These are phyloP conservation scores for Macrocybe gigantea DNA, from an alignment of 768 basidiomycete genomes.

Conservation along the genomic window DNA sequence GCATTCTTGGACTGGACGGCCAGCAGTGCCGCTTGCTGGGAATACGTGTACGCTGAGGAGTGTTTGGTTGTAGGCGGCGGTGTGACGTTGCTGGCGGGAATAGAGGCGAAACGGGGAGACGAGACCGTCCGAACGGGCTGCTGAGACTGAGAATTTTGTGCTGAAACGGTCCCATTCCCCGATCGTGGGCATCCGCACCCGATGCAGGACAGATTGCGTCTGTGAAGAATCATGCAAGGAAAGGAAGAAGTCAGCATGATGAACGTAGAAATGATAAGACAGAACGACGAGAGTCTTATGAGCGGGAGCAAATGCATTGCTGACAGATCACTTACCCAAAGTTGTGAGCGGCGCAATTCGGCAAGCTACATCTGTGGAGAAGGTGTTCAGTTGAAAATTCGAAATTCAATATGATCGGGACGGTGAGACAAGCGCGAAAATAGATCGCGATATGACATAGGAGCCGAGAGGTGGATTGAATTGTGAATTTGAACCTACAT, in stretches of 20 bases:
- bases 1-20: constrained; percentile 25
- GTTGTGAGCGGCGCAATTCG: constrained; percentile 76
- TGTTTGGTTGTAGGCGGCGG: constrained; percentile 2
- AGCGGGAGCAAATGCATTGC: constrained; percentile 2
- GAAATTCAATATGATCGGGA: constrained; percentile 4
- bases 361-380: constrained; percentile 51
- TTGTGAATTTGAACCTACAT: constrained; percentile 46
- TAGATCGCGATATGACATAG: neutral
- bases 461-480: constrained; percentile 8
- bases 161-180: constrained; percentile 22
- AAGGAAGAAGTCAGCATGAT: constrained; percentile 41
- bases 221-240: constrained; percentile 47
- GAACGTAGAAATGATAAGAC: constrained; percentile 9
- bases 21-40: constrained; percentile 3
- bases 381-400: constrained; percentile 13
- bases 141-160: constrained; percentile 21
- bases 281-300: constrained; percentile 8
- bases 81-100: constrained; percentile 9
- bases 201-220: constrained; percentile 73
- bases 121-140: constrained; percentile 16
- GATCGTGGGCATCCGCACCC: constrained; percentile 66
- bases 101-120: constrained; percentile 26
- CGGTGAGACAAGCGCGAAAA: constrained; percentile 1
- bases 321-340: constrained; percentile 61
- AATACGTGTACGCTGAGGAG: constrained; percentile 10